Conservation (phyloP, 2,329 filamentous ascomycete species). For the Allantophomopsis cytisporea region DNA sequence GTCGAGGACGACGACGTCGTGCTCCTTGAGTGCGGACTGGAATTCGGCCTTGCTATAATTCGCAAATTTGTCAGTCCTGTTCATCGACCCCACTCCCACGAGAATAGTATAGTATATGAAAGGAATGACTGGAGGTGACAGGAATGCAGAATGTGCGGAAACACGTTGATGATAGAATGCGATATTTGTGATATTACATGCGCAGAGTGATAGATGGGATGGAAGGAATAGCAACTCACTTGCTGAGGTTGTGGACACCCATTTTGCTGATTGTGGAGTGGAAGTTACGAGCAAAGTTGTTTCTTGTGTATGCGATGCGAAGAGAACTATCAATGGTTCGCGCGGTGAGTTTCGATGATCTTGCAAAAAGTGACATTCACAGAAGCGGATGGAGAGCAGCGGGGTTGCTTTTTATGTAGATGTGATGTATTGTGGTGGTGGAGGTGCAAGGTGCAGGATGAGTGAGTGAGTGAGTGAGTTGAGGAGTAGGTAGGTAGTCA, state of each 20-base stretch:
- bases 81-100: background rate
- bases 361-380: background rate
- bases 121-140: no score
- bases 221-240: slow-evolving; percentile 16
- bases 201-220: no score
- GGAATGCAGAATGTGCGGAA: no score
- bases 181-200: no score
- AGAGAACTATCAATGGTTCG: background rate
- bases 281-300: slow-evolving; percentile 11
- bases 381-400: no score
- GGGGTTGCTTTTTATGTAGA: no score
- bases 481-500: no score
- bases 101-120: no score
- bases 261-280: slow-evolving; percentile 25
- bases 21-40: slow-evolving; percentile 34
- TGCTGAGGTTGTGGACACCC: slow-evolving; percentile 29
- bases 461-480: no score
- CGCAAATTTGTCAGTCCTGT: slow-evolving; percentile 8
- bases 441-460: background rate
- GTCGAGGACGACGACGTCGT: slow-evolving; percentile 65
- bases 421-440: background rate
- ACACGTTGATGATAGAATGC: background rate
- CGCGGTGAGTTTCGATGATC: background rate
- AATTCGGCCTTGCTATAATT: slow-evolving; percentile 43
- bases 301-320: background rate